Evolutionary conservation across 2,329 filamentous ascomycete genomes (phyloP).

Genomic region (Pestalotiopsis sp.): DNA sequence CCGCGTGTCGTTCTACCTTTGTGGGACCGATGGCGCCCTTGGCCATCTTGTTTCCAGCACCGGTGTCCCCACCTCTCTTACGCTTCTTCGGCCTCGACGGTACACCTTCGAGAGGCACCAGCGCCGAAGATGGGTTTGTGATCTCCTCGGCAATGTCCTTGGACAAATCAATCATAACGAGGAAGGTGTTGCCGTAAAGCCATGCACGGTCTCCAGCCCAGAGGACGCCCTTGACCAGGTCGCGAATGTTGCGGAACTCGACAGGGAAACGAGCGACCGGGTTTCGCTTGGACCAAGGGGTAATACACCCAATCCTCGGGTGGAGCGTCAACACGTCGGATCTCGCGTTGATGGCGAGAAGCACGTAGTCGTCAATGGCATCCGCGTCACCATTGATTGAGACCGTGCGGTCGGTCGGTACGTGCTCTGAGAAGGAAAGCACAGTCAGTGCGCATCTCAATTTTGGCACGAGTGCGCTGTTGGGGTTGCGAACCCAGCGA

Average conservation of each 20-base stretch:
- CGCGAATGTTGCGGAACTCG: constrained; percentile 73
- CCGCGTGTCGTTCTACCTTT: constrained; percentile 26
- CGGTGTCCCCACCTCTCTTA: constrained; percentile 54
- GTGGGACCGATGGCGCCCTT: constrained; percentile 38
- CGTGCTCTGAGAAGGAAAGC: constrained; percentile 66
- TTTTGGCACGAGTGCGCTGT: constrained; percentile 69
- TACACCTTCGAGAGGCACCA: constrained; percentile 29
- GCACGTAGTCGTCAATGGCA: constrained; percentile 48
- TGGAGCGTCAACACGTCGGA: constrained; percentile 78
- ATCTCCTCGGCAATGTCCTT: constrained; percentile 61
- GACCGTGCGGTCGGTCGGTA: constrained; percentile 36
- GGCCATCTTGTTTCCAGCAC: constrained; percentile 57
- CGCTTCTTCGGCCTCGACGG: constrained; percentile 48
- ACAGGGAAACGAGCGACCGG: constrained; percentile 73
- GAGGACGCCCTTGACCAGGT: constrained; percentile 80
- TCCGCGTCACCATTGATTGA: constrained; percentile 28
- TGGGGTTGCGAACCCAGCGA: constrained; percentile 77
- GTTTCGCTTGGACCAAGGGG: constrained; percentile 85
- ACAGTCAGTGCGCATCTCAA: constrained; percentile 67
- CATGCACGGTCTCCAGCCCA: constrained; percentile 83
- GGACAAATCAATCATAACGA: constrained; percentile 89
- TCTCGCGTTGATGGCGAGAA: constrained; percentile 57
- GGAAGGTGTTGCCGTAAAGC: constrained; percentile 83
- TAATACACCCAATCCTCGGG: constrained; percentile 74
- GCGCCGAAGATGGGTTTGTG: constrained; percentile 32